Percentiles rank a stretch among this genome's conserved stretches.
These are phyloP conservation scores for Trichoderma sp. DNA, from an alignment of 2,329 filamentous ascomycete genomes.

Conservation along the genomic window DNA sequence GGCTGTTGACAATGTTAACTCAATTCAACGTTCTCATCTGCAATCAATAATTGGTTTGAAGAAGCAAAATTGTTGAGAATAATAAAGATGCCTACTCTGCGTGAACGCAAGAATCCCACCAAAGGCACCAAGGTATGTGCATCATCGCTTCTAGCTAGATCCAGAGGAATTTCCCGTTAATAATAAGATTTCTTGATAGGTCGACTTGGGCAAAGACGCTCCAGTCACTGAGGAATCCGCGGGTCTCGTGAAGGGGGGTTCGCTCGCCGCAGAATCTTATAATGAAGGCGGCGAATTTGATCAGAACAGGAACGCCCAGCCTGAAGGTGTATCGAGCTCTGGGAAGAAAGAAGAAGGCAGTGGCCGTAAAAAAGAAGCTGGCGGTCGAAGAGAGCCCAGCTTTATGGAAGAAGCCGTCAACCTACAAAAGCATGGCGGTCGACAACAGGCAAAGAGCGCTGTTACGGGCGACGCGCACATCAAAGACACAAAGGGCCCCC, in stretches of 20 bases:
- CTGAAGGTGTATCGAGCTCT: slow-evolving; percentile 29
- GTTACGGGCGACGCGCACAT: slow-evolving; percentile 40
- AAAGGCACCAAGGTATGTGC: slow-evolving; percentile 30
- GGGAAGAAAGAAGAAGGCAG: slow-evolving; percentile 30
- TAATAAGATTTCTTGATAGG: slow-evolving; percentile 41
- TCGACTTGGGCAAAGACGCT: slow-evolving; percentile 52
- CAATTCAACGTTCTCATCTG: neutral
- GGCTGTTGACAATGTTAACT: neutral
- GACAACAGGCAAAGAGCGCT: slow-evolving; percentile 34
- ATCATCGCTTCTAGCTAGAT: neutral
- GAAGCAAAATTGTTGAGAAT: neutral
- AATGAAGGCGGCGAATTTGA: slow-evolving; percentile 62
- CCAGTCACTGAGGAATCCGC: slow-evolving; percentile 62
- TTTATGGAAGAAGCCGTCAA: neutral
- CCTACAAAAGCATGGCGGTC: neutral
- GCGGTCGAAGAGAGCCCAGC: no score
- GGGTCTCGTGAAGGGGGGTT: slow-evolving; percentile 68
- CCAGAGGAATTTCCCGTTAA: neutral
- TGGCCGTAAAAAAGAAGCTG: no score
- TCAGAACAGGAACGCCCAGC: slow-evolving; percentile 56
- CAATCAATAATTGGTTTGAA: neutral
- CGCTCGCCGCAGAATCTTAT: slow-evolving; percentile 75
- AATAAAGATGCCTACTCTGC: slow-evolving; percentile 19
- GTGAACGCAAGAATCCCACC: slow-evolving; percentile 26
- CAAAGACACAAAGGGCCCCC: slow-evolving; percentile 40